Evolutionary conservation across 108 stramenopile species (phyloP), one percentile per base, ranked within the genome.

Genomic region (Discostella pseudostelligera): DNA sequence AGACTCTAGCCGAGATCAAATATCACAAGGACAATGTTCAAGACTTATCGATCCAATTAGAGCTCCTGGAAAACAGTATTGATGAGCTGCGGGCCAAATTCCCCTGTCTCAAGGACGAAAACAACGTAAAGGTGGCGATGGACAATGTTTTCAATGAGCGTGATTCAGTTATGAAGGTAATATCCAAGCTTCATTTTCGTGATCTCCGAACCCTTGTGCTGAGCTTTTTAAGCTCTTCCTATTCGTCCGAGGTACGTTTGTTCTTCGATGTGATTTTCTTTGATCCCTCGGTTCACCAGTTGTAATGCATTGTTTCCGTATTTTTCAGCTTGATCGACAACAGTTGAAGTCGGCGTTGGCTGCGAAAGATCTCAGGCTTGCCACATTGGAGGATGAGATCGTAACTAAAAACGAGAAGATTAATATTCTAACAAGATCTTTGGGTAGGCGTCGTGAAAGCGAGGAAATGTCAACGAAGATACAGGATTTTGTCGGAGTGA

Each of bases 41-140:
- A 58, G 87, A 88, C n/a, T 48, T 85, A 21, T 83, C 86, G 50
- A 63, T 94, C 28, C 86, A 84, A 63, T 60, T 89, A 8, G 93
- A 94, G 62, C 64, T 94, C 2, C 56, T 94, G 20, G 86, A 85
- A 40, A 66, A 62, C 12, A 87, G 85, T 40, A 36, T 94, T 40
- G 87, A 87, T 40, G 68, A 85, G 13, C 53, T 94, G 54, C 58
- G 70, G 26, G 13, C 50, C 4, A 70, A 73, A 53, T 47, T 83
- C 58, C 78, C 85, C 0, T 72, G 59, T 1, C 72, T 54, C 9
- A 70, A 86, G 13, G 59, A 67, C 19, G 67, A 60, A 10, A 28
- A 65, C 40, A 37, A 68, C 2, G 57, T 59, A 24, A 39, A 62
- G 22, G 37, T 22, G 1, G 9, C 43, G 47, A 56, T 22, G 3